These are phyloP conservation scores for Drechslerella stenobrocha DNA, from an alignment of 2,329 filamentous ascomycete species.

Conservation along the genomic window DNA sequence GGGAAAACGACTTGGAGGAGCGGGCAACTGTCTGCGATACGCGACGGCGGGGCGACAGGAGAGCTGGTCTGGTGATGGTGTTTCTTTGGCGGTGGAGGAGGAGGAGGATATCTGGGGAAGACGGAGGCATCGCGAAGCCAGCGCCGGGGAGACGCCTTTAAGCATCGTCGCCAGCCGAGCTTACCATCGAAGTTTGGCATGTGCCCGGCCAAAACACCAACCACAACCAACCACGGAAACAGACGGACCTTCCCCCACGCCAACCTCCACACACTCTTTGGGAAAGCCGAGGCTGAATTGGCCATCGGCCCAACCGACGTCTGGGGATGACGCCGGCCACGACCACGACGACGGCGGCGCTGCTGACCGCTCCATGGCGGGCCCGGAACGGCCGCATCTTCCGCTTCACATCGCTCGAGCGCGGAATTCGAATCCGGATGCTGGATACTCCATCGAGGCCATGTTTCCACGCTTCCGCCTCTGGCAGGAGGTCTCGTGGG, in stretches of 20 bases:
- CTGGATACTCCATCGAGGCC: neutral
- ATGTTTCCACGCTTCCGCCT: neutral
- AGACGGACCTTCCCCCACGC: conserved; percentile 26
- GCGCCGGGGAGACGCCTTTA: conserved; percentile 14
- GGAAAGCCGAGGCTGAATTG: conserved; percentile 46
- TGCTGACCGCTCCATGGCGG: neutral
- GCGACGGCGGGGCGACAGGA: neutral
- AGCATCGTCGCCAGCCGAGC: conserved; percentile 36
- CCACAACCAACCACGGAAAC: neutral
- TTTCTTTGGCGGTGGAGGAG: neutral
- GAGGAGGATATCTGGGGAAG: neutral
- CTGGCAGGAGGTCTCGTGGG: neutral
- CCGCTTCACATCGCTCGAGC: too few relatives aligned
- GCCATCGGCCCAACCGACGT: conserved; percentile 26
- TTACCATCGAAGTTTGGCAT: conserved; percentile 31
- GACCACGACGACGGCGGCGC: conserved; percentile 1
- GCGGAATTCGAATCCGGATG: too few relatives aligned
- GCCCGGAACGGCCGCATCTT: too few relatives aligned
- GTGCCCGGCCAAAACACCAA: conserved; percentile 17
- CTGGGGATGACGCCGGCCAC: conserved; percentile 1
- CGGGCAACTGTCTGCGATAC: too few relatives aligned
- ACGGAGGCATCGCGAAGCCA: conserved; percentile 12
- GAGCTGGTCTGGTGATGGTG: neutral
- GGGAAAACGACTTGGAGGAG: neutral
- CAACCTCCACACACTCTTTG: neutral